Conservation (phyloP, 805 yeast species). For the Candida berthetii region DNA sequence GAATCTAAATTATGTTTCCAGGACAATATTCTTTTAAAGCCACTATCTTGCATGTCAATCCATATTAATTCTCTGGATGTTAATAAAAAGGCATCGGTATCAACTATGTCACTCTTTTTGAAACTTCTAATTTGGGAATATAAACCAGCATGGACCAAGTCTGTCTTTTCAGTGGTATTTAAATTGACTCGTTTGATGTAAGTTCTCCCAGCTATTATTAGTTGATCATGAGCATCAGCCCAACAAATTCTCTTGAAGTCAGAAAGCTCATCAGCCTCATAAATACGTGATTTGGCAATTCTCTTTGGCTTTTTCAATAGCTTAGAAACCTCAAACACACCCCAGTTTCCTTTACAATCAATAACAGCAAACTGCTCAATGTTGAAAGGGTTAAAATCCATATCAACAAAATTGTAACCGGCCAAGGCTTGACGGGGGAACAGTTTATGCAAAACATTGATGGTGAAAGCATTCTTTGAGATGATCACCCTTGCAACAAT, state of each 20-base stretch:
- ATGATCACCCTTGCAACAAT: not conserved
- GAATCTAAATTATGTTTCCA: slow-evolving; percentile 68
- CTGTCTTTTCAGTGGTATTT: slow-evolving; percentile 19
- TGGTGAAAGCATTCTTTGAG: not conserved
- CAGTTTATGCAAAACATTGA: slow-evolving; percentile 8
- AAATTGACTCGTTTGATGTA: slow-evolving; percentile 29
- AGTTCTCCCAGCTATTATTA: slow-evolving; percentile 37
- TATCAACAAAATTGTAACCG: slow-evolving; percentile 37
- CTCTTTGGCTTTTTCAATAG: not conserved
- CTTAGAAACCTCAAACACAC: slow-evolving; percentile 23
- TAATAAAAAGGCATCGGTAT: slow-evolving; percentile 40
- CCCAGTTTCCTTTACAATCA: slow-evolving; percentile 51
- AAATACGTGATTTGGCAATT: slow-evolving; percentile 9
- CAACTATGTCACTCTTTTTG: slow-evolving; percentile 19
- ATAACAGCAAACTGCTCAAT: slow-evolving; percentile 31
- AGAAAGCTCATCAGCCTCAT: slow-evolving; percentile 46
- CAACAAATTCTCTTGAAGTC: slow-evolving; percentile 47
- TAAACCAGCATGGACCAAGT: slow-evolving; percentile 22
- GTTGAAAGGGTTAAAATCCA: slow-evolving; percentile 37
- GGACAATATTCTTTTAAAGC: slow-evolving; percentile 44
- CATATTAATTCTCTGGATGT: slow-evolving; percentile 65
- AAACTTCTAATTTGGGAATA: slow-evolving; percentile 35
- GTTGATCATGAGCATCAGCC: slow-evolving; percentile 25
- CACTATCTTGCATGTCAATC: slow-evolving; percentile 27
- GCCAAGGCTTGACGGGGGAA: slow-evolving; percentile 11